Evolutionary conservation across 1,284 basidiomycete genomes (phyloP).

Genomic region (Hymenochaete sp.): DNA sequence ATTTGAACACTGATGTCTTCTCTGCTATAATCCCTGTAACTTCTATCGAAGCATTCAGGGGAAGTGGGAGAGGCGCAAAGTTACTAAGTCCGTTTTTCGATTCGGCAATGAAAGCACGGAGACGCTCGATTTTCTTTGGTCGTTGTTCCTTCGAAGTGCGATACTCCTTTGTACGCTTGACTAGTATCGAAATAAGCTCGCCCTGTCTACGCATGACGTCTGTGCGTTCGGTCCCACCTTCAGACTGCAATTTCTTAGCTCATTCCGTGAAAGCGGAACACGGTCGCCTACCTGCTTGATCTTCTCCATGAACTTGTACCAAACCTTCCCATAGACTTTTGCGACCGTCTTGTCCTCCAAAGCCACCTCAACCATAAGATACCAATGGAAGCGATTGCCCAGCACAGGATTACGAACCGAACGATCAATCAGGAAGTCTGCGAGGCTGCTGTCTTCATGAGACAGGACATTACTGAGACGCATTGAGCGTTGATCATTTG

Average conservation of each 20-base stretch:
- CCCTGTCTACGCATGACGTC: constrained; percentile 81
- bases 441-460: constrained; percentile 77
- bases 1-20: constrained; percentile 95
- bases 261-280: constrained; percentile 12
- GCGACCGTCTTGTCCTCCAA: constrained; percentile 75
- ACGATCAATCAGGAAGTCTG: constrained; percentile 84
- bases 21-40: constrained; percentile 84
- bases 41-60: constrained; percentile 78
- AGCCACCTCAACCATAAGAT: constrained; percentile 88
- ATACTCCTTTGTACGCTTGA: constrained; percentile 78
- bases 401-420: constrained; percentile 78
- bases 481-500: constrained; percentile 60
- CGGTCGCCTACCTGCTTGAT: constrained; percentile 64
- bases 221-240: constrained; percentile 68
- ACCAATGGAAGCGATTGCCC: constrained; percentile 95
- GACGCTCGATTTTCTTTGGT: constrained; percentile 95
- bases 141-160: constrained; percentile 87
- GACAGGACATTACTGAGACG: constrained; percentile 63
- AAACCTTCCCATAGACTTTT: constrained; percentile 88
- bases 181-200: constrained; percentile 77
- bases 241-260: constrained; percentile 36
- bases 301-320: constrained; percentile 81
- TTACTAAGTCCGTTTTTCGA: constrained; percentile 72
- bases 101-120: constrained; percentile 77
- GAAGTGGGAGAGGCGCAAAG: constrained; percentile 76